Conservation (phyloP, 495 filamentous ascomycete genomes). For the Aspergillus leporis region DNA sequence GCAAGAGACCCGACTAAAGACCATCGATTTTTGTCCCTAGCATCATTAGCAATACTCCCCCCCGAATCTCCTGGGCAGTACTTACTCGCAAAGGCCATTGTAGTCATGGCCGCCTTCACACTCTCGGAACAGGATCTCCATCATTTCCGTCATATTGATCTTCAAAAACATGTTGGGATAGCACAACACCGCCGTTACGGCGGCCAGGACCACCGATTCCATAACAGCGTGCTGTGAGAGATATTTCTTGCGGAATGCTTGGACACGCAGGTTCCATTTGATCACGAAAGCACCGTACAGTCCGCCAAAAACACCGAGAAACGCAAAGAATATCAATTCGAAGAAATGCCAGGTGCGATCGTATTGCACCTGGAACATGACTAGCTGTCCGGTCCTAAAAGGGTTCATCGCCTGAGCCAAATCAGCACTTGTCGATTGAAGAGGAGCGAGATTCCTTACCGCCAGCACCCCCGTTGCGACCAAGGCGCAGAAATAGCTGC, state of each 20-base stretch:
- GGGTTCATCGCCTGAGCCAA: constrained; percentile 78
- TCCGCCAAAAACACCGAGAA: constrained; percentile 90
- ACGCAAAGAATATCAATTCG: constrained; percentile 88
- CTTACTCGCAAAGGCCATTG: constrained; percentile 83
- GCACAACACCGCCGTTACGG: constrained; percentile 83
- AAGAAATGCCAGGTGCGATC: constrained; percentile 98
- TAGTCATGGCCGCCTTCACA: constrained; percentile 94
- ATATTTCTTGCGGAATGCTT: constrained; percentile 95
- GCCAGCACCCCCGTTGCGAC: constrained; percentile 93
- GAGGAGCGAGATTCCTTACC: constrained; percentile 39
- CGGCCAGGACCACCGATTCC: constrained; percentile 84
- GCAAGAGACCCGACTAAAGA: constrained; percentile 76
- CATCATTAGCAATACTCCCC: constrained; percentile 26
- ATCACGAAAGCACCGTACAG: constrained; percentile 97
- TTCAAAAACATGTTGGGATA: constrained; percentile 94
- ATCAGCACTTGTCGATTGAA: constrained; percentile 13
- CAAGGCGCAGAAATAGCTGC: constrained; percentile 95
- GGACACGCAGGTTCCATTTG: constrained; percentile 92
- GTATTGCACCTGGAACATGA: constrained; percentile 98
- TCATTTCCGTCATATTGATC: constrained; percentile 99
- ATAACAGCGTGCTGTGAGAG: constrained; percentile 79
- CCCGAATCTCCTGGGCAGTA: constrained; percentile 6
- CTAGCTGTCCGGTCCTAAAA: constrained; percentile 94
- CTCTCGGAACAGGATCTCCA: constrained; percentile 96
- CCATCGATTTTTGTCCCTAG: constrained; percentile 64